Conservation (phyloP, 495 filamentous ascomycete genomes). For the Penicillium waksmanii region DNA sequence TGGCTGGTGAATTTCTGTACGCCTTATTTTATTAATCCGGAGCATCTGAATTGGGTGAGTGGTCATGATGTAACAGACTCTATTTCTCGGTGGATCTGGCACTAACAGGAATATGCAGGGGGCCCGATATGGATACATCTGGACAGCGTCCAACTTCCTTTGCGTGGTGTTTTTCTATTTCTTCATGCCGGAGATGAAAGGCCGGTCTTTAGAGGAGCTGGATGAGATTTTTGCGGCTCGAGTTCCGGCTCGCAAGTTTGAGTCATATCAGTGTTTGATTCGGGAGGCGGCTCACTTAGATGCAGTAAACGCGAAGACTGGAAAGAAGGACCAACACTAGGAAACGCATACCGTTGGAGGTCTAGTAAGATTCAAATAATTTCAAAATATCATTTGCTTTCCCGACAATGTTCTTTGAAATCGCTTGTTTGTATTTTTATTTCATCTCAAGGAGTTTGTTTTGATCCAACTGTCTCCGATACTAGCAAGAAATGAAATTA, state of each 20-base stretch:
- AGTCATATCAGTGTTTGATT: constrained; percentile 30
- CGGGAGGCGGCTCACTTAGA: constrained; percentile 20
- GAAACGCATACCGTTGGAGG: neutral
- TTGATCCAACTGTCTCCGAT: neutral
- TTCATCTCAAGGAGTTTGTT: neutral
- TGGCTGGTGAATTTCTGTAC: constrained; percentile 59
- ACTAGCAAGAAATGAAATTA: neutral
- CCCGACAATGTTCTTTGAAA: neutral
- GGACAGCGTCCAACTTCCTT: constrained; percentile 38
- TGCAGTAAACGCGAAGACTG: constrained; percentile 13
- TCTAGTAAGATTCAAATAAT: neutral
- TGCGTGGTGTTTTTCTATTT: constrained; percentile 53
- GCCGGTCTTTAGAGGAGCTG: constrained; percentile 54
- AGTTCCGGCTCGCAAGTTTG: constrained; percentile 36
- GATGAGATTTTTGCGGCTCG: constrained; percentile 51
- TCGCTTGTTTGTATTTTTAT: neutral
- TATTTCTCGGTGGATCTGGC: no score
- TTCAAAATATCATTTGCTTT: neutral
- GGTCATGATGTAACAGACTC: neutral
- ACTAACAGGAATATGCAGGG: constrained; percentile 17
- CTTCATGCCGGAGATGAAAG: constrained; percentile 59
- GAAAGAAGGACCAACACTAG: neutral
- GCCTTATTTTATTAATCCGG: constrained; percentile 64
- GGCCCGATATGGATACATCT: constrained; percentile 56
- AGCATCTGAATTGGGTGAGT: constrained; percentile 54